Evolutionary conservation across 345 rosid genomes (phyloP).

Genomic region (Rhodomyrtus tomentosa): DNA sequence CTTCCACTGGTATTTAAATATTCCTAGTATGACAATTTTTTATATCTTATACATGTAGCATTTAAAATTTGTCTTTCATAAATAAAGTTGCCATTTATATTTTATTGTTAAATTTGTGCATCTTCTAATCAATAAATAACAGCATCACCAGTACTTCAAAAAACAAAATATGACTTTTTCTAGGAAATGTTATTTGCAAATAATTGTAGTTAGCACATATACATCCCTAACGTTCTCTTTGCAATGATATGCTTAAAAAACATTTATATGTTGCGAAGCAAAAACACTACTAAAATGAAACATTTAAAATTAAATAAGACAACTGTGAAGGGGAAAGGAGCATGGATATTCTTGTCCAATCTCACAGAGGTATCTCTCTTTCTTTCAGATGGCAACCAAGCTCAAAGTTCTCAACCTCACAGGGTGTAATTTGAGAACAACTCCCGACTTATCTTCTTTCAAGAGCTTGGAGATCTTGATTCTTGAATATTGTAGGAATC

Average conservation of each 20-base stretch:
- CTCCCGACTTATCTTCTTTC: neutral
- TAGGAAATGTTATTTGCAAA: no score
- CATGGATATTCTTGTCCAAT: neutral
- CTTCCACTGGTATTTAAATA: neutral
- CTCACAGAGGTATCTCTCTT: accelerated
- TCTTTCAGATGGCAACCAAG: neutral
- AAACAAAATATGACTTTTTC: no score
- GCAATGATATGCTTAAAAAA: neutral
- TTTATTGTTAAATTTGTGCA: neutral
- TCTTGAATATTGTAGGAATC: accelerated
- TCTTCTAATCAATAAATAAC: neutral
- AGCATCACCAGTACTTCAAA: neutral
- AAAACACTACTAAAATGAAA: neutral
- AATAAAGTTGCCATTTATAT: neutral
- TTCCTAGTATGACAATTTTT: no score
- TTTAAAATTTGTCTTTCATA: neutral
- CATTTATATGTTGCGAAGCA: neutral
- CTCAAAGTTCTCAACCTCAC: neutral
- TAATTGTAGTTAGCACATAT: neutral
- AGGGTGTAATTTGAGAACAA: neutral
- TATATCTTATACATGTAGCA: neutral
- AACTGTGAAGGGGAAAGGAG: accelerated
- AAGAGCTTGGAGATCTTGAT: neutral
- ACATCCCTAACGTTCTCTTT: neutral
- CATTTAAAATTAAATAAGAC: no score